Percentiles rank a stretch among this genome's conserved stretches.
phyloP scores from a whole-genome alignment of 2,329 filamentous ascomycete species.

The Nannizziopsis barbatae region DNA sequence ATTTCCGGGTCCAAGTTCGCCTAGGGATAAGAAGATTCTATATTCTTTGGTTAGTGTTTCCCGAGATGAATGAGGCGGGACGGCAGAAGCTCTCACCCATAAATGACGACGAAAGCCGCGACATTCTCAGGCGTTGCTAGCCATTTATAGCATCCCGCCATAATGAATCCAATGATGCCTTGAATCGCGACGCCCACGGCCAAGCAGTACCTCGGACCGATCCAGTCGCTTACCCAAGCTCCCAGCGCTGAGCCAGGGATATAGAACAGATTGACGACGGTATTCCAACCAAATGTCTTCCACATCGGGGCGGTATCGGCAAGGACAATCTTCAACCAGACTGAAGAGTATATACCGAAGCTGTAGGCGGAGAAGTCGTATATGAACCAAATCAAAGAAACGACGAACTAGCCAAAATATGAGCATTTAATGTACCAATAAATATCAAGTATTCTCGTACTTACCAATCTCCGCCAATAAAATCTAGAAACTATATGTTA shows the following conservation, averaged over 20 bases:
- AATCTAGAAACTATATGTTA: conserved; percentile 44
- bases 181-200: conserved; percentile 60
- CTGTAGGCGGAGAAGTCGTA: conserved; percentile 79
- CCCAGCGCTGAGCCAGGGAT: conserved; percentile 71
- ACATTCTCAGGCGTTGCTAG: conserved; percentile 58
- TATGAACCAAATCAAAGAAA: conserved; percentile 72
- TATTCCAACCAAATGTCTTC: conserved; percentile 77
- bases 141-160: conserved; percentile 65
- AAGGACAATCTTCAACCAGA: conserved; percentile 49
- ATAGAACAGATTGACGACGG: conserved; percentile 79
- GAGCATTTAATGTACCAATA: background rate
- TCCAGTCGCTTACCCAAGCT: conserved; percentile 62
- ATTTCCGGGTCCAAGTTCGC: conserved; percentile 76
- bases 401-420: conserved; percentile 35
- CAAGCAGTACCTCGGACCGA: conserved; percentile 67
- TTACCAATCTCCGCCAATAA: conserved; percentile 60
- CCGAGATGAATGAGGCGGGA: too few species aligned
- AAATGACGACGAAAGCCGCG: conserved; percentile 66
- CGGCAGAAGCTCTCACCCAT: conserved; percentile 40
- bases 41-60: background rate
- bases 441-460: background rate
- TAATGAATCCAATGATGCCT: conserved; percentile 72
- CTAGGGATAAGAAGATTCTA: conserved; percentile 61
- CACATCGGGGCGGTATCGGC: conserved; percentile 53
- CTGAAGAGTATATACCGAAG: conserved; percentile 73